Base-by-base conservation (phyloP, 2,329 filamentous ascomycete species). In the Graphium sp. region DNA sequence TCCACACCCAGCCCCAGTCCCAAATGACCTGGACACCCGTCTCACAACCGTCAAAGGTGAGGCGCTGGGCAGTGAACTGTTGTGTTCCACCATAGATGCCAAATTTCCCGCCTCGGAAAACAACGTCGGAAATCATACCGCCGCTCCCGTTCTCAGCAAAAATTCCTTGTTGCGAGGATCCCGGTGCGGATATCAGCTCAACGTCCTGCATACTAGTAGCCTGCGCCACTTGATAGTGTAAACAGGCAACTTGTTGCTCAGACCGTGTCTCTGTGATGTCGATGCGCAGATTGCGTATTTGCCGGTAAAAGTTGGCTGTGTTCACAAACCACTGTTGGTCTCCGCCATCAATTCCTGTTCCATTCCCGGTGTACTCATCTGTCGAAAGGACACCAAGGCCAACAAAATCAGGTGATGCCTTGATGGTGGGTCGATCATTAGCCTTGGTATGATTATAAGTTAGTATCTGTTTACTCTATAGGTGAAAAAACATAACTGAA, bases 21-120 rank as follows among this genome's bases (percentile, higher is more conserved):
- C 77, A 82, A 37, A 74, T 65, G 50, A 78, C 66, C 43, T 63
- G 69, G 29, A 80, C 66, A 26, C 67, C 65, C 6, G 72, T 79
- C 36, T 67, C 58, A 48, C 69, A 72, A 43, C 61, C 56, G 37
- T 70, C 69, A 53, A 81, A 81, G 11, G 58, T 63, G 28, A 80
- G 38, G 45, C 78, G 75, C 24, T 70, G 60, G 35, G 70, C 71
- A 3, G 73, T 78, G 43, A 78, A 81, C 44, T 82, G 75, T 41
- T 74, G 69, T 42, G 67, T 72, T 11, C 69, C 70, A 25, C 35
- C 56, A 56, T 22, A 19, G 26, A 70, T 68, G 37, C 74, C 73
- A 11, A 55, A 53, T 4, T 58, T 58, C 35, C 69, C 68, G 31
- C 68, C 66, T 34, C 60, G 60, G 46, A 72, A 71, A 5, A 64